Conservation (phyloP, 2,329 filamentous ascomycete genomes). For the Huntiella savannae region DNA sequence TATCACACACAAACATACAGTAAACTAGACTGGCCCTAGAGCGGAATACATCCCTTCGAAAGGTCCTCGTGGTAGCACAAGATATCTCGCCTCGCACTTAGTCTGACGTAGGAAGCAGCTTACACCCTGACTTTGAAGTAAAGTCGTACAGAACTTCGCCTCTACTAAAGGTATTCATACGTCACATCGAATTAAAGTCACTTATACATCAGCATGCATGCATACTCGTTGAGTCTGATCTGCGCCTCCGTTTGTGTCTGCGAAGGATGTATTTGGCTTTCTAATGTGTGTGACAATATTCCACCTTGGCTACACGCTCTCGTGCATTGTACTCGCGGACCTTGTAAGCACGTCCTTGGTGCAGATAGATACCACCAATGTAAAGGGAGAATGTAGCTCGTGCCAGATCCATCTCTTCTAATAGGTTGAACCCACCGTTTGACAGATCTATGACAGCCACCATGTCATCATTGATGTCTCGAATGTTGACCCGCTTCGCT, state of each 20-base stretch:
- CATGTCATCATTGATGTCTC: slow-evolving; percentile 74
- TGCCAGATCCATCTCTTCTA: slow-evolving; percentile 91
- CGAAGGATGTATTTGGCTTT: not conserved
- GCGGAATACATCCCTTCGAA: no score
- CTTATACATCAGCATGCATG: no score
- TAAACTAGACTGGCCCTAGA: no score
- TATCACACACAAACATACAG: no score
- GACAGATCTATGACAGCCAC: slow-evolving; percentile 87
- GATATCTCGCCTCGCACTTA: no score
- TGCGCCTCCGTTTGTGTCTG: not conserved
- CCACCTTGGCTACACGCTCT: slow-evolving; percentile 65
- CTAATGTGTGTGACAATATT: slow-evolving; percentile 63
- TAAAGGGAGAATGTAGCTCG: slow-evolving; percentile 94
- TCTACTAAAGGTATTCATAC: no score
- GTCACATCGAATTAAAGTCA: no score
- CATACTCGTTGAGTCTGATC: not conserved
- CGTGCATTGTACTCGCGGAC: slow-evolving; percentile 77
- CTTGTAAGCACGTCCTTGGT: slow-evolving; percentile 85
- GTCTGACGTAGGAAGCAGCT: no score
- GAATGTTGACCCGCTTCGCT: slow-evolving; percentile 66
- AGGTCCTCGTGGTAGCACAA: no score
- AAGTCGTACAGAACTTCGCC: no score
- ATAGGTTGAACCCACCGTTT: slow-evolving; percentile 59
- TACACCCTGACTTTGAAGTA: no score
- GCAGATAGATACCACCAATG: slow-evolving; percentile 89